phyloP scores from a whole-genome alignment of 2,329 filamentous ascomycete genomes.

The Amphichorda felina region DNA sequence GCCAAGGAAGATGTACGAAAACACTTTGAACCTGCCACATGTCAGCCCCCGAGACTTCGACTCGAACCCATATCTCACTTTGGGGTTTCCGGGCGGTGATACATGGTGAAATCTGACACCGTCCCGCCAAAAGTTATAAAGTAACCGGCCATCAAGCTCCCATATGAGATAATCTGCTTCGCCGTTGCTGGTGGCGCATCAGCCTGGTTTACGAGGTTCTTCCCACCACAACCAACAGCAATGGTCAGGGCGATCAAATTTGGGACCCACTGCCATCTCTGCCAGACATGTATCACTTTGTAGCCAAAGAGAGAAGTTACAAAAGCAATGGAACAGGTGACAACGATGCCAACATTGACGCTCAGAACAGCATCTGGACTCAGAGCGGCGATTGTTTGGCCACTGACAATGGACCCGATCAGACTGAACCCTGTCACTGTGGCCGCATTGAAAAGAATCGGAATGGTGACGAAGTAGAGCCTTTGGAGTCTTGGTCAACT shows the following conservation, averaged over 20 bases:
- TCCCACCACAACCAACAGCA: slow-evolving; percentile 39
- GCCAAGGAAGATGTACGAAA: slow-evolving; percentile 30
- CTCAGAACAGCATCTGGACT: slow-evolving; percentile 28
- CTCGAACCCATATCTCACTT: slow-evolving; percentile 14
- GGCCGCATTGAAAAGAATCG: slow-evolving; percentile 41
- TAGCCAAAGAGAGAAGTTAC: slow-evolving; percentile 44
- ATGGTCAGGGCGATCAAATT: slow-evolving; percentile 38
- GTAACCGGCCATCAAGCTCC: slow-evolving; percentile 35
- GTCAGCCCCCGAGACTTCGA: neutral
- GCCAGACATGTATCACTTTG: slow-evolving; percentile 38
- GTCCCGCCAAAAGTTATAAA: slow-evolving; percentile 44
- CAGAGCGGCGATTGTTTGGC: slow-evolving; percentile 37
- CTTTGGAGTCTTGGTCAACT: slow-evolving; percentile 9
- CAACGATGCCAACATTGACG: slow-evolving; percentile 42
- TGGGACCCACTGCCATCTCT: slow-evolving; percentile 45
- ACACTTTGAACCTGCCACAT: neutral
- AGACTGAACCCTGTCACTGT: slow-evolving; percentile 47
- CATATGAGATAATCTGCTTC: slow-evolving; percentile 29
- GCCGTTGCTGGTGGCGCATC: slow-evolving; percentile 22
- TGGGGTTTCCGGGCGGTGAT: slow-evolving; percentile 33
- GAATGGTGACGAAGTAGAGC: slow-evolving; percentile 35
- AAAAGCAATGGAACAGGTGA: slow-evolving; percentile 39
- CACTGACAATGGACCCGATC: slow-evolving; percentile 42
- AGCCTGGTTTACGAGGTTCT: slow-evolving; percentile 32
- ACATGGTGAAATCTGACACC: slow-evolving; percentile 45